Percentiles rank a stretch among this genome's conserved stretches.
Conservation (phyloP, 2,329 filamentous ascomycete species). For the Acrocalymma vagum region DNA sequence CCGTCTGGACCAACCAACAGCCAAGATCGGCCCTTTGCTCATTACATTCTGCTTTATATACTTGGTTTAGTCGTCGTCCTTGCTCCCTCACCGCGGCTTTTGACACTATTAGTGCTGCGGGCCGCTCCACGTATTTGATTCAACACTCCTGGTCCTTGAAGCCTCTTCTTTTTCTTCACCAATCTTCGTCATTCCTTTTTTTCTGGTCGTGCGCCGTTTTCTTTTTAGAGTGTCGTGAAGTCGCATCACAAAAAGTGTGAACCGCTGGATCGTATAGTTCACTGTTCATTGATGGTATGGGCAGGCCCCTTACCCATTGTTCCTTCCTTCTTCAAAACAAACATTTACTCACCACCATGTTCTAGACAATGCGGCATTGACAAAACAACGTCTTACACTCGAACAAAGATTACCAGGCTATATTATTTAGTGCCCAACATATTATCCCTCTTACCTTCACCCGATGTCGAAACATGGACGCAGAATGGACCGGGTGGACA, state of each 20-base stretch:
- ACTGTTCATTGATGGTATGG: slow-evolving; percentile 36
- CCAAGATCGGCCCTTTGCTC: slow-evolving; percentile 27
- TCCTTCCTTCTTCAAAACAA: slow-evolving; percentile 28
- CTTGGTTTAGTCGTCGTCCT: slow-evolving; percentile 22
- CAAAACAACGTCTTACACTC: slow-evolving; percentile 25
- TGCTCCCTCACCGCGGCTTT: slow-evolving; percentile 27
- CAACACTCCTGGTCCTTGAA: slow-evolving; percentile 16
- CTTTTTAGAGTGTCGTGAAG: no score
- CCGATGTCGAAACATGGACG: slow-evolving; percentile 26
- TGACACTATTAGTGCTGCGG: slow-evolving; percentile 31
- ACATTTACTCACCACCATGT: slow-evolving; percentile 29
- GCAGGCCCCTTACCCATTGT: slow-evolving; percentile 26
- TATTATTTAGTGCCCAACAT: no score
- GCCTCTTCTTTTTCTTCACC: slow-evolving; percentile 9
- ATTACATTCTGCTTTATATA: slow-evolving; percentile 22
- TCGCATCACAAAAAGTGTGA: no score
- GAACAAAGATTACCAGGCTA: slow-evolving; percentile 8
- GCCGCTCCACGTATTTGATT: slow-evolving; percentile 29
- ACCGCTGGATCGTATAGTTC: no score
- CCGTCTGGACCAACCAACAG: slow-evolving; percentile 29
- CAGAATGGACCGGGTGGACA: slow-evolving; percentile 45
- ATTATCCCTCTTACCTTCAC: slow-evolving; percentile 21
- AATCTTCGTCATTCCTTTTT: no score
- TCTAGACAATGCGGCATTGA: slow-evolving; percentile 33
- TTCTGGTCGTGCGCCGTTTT: slow-evolving; percentile 6